phyloP scores from a whole-genome alignment of 306 rosid species.

The Luffa acutangula region DNA sequence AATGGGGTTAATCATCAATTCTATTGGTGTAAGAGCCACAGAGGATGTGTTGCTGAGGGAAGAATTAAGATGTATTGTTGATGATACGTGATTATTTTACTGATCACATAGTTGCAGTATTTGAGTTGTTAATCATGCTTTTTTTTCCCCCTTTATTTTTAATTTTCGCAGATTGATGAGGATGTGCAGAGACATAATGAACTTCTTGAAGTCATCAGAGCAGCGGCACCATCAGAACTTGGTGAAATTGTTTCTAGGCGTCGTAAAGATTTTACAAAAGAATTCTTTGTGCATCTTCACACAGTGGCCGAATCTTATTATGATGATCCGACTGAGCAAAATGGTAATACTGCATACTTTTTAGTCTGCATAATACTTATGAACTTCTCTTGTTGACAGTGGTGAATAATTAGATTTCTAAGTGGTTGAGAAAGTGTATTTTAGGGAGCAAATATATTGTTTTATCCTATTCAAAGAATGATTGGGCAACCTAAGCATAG shows the following conservation, averaged over 20 bases:
- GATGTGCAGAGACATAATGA: constrained; percentile 82
- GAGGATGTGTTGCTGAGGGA: background rate
- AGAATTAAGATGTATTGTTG: background rate
- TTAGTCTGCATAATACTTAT: background rate
- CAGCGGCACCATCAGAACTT: constrained; percentile 30
- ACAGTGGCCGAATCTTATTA: constrained; percentile 56
- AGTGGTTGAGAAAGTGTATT: background rate
- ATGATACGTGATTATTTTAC: background rate
- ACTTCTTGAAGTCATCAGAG: constrained; percentile 46
- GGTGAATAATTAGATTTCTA: background rate
- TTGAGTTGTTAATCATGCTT: background rate
- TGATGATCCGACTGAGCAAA: constrained; percentile 46
- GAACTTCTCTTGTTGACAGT: background rate
- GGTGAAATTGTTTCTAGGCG: constrained; percentile 62
- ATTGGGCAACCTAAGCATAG: background rate
- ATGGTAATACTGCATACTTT: constrained; percentile 33
- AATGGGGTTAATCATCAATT: background rate
- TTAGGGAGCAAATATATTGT: background rate
- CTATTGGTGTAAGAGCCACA: background rate
- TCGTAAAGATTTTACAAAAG: constrained; percentile 86
- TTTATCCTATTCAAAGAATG: background rate
- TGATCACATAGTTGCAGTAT: background rate
- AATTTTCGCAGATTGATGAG: constrained; percentile 57
- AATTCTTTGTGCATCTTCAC: constrained; percentile 76
- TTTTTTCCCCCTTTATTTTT: background rate